Base-by-base conservation (phyloP, 2,329 filamentous ascomycete genomes). In the Gliomastix tumulicola region DNA sequence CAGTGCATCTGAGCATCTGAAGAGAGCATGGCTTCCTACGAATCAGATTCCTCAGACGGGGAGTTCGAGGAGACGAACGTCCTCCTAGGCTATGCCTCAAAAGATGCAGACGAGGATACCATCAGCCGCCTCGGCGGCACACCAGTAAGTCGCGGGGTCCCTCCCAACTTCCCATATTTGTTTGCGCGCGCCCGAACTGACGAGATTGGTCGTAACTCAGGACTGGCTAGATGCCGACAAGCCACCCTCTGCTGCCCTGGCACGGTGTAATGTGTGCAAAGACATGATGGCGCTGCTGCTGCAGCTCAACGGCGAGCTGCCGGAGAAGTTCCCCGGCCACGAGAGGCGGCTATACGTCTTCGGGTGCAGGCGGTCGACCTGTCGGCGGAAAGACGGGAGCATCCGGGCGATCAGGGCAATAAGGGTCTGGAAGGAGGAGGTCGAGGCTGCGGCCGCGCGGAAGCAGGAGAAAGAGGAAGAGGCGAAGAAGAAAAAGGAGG, bases 261-360 rank as follows among this genome's bases (percentile, higher is more conserved):
- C 85, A 17, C 83, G 81, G 61, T 98, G 92, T 68, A 88, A 85
- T 61, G 74, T 85, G 46, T 98, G 92, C 76, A 85, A 88, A 47
- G 76, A 80, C 36, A 63, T 87, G 36, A 88, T 96, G 77, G 81
- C 79, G 2, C 72, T 97, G 10, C 75, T 98, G 4, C 74, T 98
- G 32, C 88, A 98, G 60, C 74, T 98, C 20, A 88, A 98, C 60
- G 89, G 79, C 50, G 88, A 96, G 55, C 72, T 97, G 4, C 89
- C 88, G 12, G 84, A 90, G 38, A 74, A 79, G 34, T 96, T 95
- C 52, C 84, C 88, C 3, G 79, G 82, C 38, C 87, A 97, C 60
- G 88, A 96, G 52, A 74, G 92, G 47, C 78, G 90, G 43, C 57
- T 98, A 15, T 97, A 96, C 53, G 70, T 98, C 11, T 88, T 94